phyloP scores from a whole-genome alignment of 495 filamentous ascomycete species.

The Elaphomyces granulatus region DNA sequence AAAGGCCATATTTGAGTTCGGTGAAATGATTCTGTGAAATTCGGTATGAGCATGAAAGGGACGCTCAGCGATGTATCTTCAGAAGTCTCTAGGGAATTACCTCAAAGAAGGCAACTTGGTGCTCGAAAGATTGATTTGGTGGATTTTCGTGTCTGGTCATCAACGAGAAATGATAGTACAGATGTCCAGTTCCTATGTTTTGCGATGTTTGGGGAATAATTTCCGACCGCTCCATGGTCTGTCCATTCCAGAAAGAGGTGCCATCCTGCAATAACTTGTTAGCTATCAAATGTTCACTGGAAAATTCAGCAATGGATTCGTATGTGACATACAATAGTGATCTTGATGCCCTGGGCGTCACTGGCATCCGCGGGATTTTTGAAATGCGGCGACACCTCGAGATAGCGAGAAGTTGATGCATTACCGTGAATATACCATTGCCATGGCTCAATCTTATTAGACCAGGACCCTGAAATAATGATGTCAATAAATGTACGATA shows the following conservation, averaged over 20 bases:
- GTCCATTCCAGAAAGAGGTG: slow-evolving; percentile 48
- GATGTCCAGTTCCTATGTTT: slow-evolving; percentile 44
- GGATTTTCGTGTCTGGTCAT: slow-evolving; percentile 43
- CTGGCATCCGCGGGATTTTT: slow-evolving; percentile 54
- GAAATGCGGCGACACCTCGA: slow-evolving; percentile 39
- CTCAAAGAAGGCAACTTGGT: slow-evolving; percentile 61
- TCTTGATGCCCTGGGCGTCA: slow-evolving; percentile 49
- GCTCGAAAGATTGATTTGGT: slow-evolving; percentile 46
- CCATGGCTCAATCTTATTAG: slow-evolving; percentile 49
- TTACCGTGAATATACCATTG: slow-evolving; percentile 62
- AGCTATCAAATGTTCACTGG: background rate
- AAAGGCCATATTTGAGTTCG: slow-evolving; percentile 57
- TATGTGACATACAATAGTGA: slow-evolving; percentile 52
- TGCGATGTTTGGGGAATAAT: slow-evolving; percentile 55
- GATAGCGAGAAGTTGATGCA: slow-evolving; percentile 38
- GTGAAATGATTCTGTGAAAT: slow-evolving; percentile 51
- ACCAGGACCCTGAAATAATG: slow-evolving; percentile 44
- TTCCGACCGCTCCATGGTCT: slow-evolving; percentile 45
- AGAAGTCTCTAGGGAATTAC: too few species aligned
- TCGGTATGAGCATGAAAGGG: background rate
- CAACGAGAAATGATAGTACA: slow-evolving; percentile 60
- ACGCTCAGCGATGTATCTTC: too few species aligned
- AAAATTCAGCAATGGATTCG: too few species aligned
- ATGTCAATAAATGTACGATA: slow-evolving; percentile 25
- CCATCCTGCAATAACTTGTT: slow-evolving; percentile 21